Evolutionary conservation across 192 early-diverging fungal genomes (phyloP), one percentile per base, ranked within the genome.

Genomic region (Polychytrium aggregatum): DNA sequence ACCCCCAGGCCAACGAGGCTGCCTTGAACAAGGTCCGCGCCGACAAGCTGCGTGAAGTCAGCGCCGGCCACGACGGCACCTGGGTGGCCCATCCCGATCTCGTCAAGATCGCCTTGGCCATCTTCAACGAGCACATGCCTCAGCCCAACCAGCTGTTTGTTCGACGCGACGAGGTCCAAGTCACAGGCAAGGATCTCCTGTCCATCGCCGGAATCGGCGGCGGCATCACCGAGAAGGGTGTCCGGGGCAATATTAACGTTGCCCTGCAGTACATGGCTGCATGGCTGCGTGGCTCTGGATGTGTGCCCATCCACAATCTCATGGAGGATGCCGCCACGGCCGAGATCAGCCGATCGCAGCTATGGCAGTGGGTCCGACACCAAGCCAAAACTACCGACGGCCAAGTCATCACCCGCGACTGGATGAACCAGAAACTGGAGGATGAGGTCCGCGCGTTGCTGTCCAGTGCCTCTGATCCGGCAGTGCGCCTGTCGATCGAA

Each of bases 311-410:
- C 67, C 86, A 92, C 74, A 88, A 88, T 72, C 71, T 97, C 37
- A 94, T 97, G 94, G 94, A 97, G 71, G 94, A 97, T 56, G 91
- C 91, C 1, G 94, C 94, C 17, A 97, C 94, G 0, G 91, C 91
- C 33, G 94, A 97, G 74, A 97, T 97, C 56, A 92, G 90, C 2
- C 83, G 94, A 44, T 87, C 86, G 31, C 94, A 98, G 76, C 67
- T 98, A 9, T 98, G 83, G 82, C 94, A 98, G 74, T 98, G 94
- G 94, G 90, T 85, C 34, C 80, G 77, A 56, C 91, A 98, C 65
- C 60, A 71, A 25, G 74, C 83, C 34, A 81, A 74, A 59, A 93
- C 89, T 10, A 70, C 72, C 36, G 85, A 92, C 28, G 91, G 91
- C 40, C 74, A 79, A 28, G 72, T 63, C 35, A 70, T 98, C 35